phyloP scores from a whole-genome alignment of 2,329 filamentous ascomycete species.

The Ascochyta viciae-villosae region DNA sequence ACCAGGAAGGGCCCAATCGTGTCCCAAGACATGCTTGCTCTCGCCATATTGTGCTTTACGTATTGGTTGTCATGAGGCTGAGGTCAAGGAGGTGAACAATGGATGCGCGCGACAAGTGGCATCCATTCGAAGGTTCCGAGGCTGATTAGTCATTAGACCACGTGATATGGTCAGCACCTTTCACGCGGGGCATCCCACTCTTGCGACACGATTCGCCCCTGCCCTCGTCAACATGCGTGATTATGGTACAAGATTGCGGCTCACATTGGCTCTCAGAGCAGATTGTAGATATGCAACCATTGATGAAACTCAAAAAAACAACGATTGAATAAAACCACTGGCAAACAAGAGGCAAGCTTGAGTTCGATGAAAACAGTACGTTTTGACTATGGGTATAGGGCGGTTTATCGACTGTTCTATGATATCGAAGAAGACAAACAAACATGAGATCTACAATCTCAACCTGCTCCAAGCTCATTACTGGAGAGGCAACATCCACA shows the following conservation, averaged over 20 bases:
- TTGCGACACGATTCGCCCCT: neutral
- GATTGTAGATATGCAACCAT: neutral
- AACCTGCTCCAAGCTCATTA: conserved; percentile 14
- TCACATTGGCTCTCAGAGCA: too few relatives aligned
- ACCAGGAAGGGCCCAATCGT: conserved; percentile 41
- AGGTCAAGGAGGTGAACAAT: neutral
- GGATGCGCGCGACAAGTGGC: conserved; percentile 16
- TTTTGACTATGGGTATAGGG: conserved; percentile 24
- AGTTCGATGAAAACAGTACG: conserved; percentile 10
- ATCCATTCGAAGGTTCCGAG: conserved; percentile 5
- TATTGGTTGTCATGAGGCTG: neutral
- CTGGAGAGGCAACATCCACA: conserved; percentile 14
- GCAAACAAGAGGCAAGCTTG: neutral
- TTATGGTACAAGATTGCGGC: too few relatives aligned
- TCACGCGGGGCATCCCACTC: neutral
- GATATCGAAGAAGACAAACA: conserved; percentile 10
- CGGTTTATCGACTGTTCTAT: conserved; percentile 21
- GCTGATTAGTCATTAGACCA: conserved; percentile 9
- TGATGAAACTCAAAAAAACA: too few relatives aligned
- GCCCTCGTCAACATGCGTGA: too few relatives aligned
- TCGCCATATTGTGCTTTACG: conserved; percentile 27
- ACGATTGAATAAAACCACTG: too few relatives aligned
- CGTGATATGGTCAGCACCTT: neutral
- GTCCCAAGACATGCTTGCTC: conserved; percentile 38
- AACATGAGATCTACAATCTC: conserved; percentile 1